Base-by-base conservation (phyloP, 108 stramenopile species). In the Skeletonema costatum region DNA sequence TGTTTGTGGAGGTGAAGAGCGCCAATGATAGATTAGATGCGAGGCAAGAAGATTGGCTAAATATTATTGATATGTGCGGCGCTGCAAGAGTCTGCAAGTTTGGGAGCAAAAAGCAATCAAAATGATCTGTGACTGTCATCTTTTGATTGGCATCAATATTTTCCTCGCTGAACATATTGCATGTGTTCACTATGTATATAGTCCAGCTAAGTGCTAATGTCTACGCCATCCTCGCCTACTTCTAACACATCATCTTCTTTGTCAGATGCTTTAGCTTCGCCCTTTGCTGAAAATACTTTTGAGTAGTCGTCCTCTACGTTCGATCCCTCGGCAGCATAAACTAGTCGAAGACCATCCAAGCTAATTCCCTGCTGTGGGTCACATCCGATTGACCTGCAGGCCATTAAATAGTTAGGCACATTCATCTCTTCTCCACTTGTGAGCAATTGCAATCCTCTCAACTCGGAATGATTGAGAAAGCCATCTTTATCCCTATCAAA, bases 1-100 rank as follows among this genome's bases (percentile, higher is more conserved):
- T 96, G 88, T 87, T 91, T 38, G 87, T 91, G 0, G 95, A 96
- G 69, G 95, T 96, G 0, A 96, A 96, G 73, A 91, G 90, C 50
- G 74, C 68, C 14, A 93, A 92, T 71, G 95, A 96, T 84, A 84
- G 88, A 35, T 70, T 96, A 7, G 92, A 92, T 77, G 64, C 79
- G 1, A 76, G 95, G 59, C 95, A 96, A 73, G 90, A 93, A 74
- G 92, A 92, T 63, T 96, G 95, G 95, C 75, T 96, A 29, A 93
- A 91, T 68, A 84, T 96, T 12, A 53, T 96, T 19, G 89, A 90
- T 59, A 56, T 38, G 2, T 60, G 71, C 38, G 86, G 85, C 7
- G 78, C 86, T 71, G 90, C 88, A 32, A 73, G 93, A 36, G 93
- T 94, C 21, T 94, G 95, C 81, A 96, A 94, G 67, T 96, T 94